Evolutionary conservation across 495 filamentous ascomycete genomes (phyloP), one percentile per base, ranked within the genome.

Genomic region (Parachaetomium inaequale): DNA sequence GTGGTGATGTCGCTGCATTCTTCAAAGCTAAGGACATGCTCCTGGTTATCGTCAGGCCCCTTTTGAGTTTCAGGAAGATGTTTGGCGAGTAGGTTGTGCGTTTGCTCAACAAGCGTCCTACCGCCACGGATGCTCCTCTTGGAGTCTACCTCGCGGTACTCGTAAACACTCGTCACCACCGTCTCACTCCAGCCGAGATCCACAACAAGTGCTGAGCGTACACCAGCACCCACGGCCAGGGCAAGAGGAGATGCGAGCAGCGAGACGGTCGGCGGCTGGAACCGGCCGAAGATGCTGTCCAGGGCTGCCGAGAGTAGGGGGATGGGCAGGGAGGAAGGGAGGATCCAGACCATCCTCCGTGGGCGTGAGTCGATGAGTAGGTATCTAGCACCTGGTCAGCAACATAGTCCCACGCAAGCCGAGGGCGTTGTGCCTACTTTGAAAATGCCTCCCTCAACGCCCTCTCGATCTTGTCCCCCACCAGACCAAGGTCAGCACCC

Each of bases 141-240:
- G 32, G 82, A 81, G 26, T 75, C 70, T 6, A 96, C 82, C 66
- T 96, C 90, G 55, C 93, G 83, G 62, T 93, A 95, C 72, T 98
- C 95, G 68, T 90, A 97, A 23, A 98, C 79, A 2, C 84, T 85
- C 0, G 89, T 94, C 15, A 92, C 82, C 0, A 87, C 83, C 0
- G 91, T 93, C 70, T 97, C 95, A 43, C 82, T 82, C 94, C 94
- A 98, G 58, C 93, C 93, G 38, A 98, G 78, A 70, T 98, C 92
- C 11, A 98, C 81, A 4, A 97, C 84, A 26, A 98, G 72, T 2
- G 85, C 89, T 19, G 89, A 86, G 14, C 94, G 87, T 55, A 92
- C 78, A 4, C 94, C 94, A 10, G 92, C 91, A 34, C 87, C 88
- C 5, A 90, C 84, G n/a, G 85, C 79, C 10, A 84, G 72, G 73